phyloP scores from a whole-genome alignment of 2,329 filamentous ascomycete genomes.

The Pezicula radicicola region DNA sequence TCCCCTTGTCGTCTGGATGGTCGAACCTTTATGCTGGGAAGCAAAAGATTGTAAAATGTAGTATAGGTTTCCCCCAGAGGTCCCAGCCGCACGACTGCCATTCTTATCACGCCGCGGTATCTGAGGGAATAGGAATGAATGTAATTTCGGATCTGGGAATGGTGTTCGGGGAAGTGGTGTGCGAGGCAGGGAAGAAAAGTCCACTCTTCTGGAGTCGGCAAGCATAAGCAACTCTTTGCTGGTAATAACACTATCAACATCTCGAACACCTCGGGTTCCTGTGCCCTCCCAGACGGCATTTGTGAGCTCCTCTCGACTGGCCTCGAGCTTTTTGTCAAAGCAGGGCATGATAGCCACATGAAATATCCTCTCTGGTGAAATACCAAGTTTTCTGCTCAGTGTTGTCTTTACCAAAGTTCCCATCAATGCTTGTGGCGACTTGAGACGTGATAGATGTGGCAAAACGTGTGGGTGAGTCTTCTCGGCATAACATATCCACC shows the following conservation, averaged over 20 bases:
- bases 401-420: slow-evolving; percentile 89
- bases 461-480: slow-evolving; percentile 95
- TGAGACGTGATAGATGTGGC: slow-evolving; percentile 84
- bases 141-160: slow-evolving; percentile 72
- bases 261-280: slow-evolving; percentile 61
- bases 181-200: slow-evolving; percentile 70
- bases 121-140: slow-evolving; percentile 72
- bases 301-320: slow-evolving; percentile 88
- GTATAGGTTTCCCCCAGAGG: slow-evolving; percentile 85
- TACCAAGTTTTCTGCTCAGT: slow-evolving; percentile 67
- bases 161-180: slow-evolving; percentile 47
- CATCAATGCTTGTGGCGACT: slow-evolving; percentile 89
- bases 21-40: slow-evolving; percentile 66
- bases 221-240: slow-evolving; percentile 92
- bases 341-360: slow-evolving; percentile 97
- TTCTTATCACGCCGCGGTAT: slow-evolving; percentile 39
- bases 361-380: slow-evolving; percentile 82
- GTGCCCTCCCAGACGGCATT: slow-evolving; percentile 67
- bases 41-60: slow-evolving; percentile 78
- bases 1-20: slow-evolving; percentile 69
- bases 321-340: slow-evolving; percentile 98
- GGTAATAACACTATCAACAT: slow-evolving; percentile 98
- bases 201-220: slow-evolving; percentile 73
- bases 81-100: slow-evolving; percentile 58
- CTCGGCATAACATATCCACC: slow-evolving; percentile 98